phyloP scores from a whole-genome alignment of 257 asterid species.

The Gardenia jasminoides region DNA sequence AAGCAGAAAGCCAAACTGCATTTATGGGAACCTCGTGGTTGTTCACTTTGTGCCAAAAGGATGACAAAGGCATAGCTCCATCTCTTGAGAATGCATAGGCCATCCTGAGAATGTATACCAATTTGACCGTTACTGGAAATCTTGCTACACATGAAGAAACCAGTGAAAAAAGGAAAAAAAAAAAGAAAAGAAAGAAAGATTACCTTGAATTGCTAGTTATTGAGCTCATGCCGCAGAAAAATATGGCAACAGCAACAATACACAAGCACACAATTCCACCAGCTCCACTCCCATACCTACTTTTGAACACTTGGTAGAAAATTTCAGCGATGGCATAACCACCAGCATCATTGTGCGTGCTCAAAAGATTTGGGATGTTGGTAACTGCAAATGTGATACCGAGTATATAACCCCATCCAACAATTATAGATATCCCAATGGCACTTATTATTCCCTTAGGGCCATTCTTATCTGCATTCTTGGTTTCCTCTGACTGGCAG shows the following conservation, averaged over 20 bases:
- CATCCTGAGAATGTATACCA: conserved; percentile 51
- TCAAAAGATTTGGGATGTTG: conserved; percentile 67
- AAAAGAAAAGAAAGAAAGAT: conserved; percentile 7
- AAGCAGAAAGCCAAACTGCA: conserved; percentile 86
- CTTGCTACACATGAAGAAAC: conserved; percentile 3
- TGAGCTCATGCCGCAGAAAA: conserved; percentile 95
- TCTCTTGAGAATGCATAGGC: conserved; percentile 95
- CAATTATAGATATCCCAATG: conserved; percentile 83
- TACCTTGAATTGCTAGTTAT: conserved; percentile 96
- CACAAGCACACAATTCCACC: conserved; percentile 80
- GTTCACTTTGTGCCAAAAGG: conserved; percentile 85
- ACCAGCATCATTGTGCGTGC: conserved; percentile 66
- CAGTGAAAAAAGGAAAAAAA: not conserved
- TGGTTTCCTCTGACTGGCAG: conserved; percentile 90
- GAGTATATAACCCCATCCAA: conserved; percentile 92
- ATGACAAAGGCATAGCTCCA: conserved; percentile 96
- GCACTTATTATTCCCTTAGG: conserved; percentile 91
- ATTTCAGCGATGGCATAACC: conserved; percentile 93
- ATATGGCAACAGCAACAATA: conserved; percentile 76
- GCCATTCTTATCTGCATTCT: conserved; percentile 76
- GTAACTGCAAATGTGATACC: conserved; percentile 94
- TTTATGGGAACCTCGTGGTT: conserved; percentile 77
- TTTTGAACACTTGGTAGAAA: conserved; percentile 74
- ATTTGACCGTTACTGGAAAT: not conserved
- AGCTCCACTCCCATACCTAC: conserved; percentile 70